Evolutionary conservation across 2,329 filamentous ascomycete species (phyloP), one percentile per base, ranked within the genome.

Genomic region (Lecanicillium sp.): DNA sequence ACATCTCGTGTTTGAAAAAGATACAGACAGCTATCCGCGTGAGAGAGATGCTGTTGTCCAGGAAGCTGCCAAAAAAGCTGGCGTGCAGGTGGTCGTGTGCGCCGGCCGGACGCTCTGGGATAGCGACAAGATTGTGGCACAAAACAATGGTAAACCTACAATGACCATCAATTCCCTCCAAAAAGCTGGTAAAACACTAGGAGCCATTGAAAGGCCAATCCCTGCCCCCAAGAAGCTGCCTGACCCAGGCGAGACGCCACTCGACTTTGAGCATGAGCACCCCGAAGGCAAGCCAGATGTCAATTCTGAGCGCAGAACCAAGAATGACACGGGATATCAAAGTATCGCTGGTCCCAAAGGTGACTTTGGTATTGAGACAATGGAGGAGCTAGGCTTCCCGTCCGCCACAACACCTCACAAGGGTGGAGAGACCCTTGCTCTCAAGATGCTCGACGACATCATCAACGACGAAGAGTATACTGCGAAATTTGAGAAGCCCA

Each of bases 1-100:
- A 0, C 86, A 90, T 64, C 65, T 90, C 5, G 85, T 89, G 0
- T 90, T 89, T 56, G 86, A 90, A 61, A 86, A 84, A 58, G 86
- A 90, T 56, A 87, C 84, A 0, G 86, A 90, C 67, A 72, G 82
- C 0, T 90, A 90, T 64, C 84, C 72, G 4, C 72, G 77, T 14
- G 74, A 80, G 33, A 67, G 86, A 42, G 86, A 90, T 62, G 71
- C 70, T 1, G 66, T 69, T 15, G 74, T 90, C 10, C 64, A 73
- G 27, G 63, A 72, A 14, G 64, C 82, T n/a, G 85, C 85, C 4
- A 68, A 75, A 54, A 67, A 78, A 38, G 80, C 82, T 0, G 85
- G 84, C 1, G 81, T 90, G 1, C 61, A 85, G 57, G 82, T 90
- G 17, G 68, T 90, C n/a, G 66, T 77, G 10, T 74, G 69, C 42